Conservation (phyloP, 1,139 yeast species). For the Nakaseomyces nivariensis region DNA sequence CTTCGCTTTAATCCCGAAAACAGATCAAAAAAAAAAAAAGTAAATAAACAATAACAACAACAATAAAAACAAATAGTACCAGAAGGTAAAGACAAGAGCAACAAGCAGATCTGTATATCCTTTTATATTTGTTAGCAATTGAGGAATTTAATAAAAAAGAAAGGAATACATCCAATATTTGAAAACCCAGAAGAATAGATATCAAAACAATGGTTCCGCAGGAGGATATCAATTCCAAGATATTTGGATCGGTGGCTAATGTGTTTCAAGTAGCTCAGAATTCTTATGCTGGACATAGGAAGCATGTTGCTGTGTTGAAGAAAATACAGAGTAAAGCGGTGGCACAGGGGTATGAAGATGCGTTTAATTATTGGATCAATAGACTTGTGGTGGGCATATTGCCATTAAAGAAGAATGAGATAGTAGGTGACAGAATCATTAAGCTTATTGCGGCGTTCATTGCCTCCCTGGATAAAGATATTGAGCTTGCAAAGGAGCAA, state of each 20-base stretch:
- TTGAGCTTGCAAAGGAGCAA: conserved; percentile 32
- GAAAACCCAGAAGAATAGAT: no score
- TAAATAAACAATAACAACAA: no score
- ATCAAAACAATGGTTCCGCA: neutral
- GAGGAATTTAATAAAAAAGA: no score
- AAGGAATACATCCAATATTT: no score
- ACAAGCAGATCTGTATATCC: no score
- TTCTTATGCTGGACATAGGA: conserved; percentile 66
- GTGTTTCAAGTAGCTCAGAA: conserved; percentile 75
- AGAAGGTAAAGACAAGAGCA: no score
- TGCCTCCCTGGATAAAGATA: conserved; percentile 26
- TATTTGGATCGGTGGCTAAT: conserved; percentile 45
- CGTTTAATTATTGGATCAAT: conserved; percentile 52
- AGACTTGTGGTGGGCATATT: conserved; percentile 55
- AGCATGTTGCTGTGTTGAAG: conserved; percentile 55
- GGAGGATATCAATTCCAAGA: conserved; percentile 23
- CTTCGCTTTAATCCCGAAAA: no score
- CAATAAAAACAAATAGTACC: no score
- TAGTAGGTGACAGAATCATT: conserved; percentile 67
- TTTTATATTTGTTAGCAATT: no score
- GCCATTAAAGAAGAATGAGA: conserved; percentile 59
- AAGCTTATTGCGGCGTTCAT: conserved; percentile 65
- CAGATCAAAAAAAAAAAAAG: no score
- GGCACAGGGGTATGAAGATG: conserved; percentile 42
- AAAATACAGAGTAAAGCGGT: conserved; percentile 50